Percentiles rank a stretch among this genome's conserved stretches.
Conservation (phyloP, 495 filamentous ascomycete species). For the Saxispiralis lemnorum region DNA sequence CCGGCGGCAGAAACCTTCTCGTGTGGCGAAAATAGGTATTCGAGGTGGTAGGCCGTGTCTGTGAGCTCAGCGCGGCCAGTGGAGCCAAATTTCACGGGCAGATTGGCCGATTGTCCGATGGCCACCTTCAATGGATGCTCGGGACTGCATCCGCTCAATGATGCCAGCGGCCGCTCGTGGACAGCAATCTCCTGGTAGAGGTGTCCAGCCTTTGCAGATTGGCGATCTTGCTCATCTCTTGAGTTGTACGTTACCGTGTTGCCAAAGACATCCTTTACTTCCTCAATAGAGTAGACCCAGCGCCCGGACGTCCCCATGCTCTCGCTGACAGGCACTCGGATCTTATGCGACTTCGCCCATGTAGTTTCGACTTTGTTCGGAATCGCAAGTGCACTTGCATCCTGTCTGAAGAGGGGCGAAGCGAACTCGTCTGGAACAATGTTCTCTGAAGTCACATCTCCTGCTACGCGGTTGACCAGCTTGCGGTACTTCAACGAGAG, state of each 20-base stretch:
- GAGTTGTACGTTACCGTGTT: slow-evolving; percentile 70
- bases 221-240: slow-evolving; percentile 41
- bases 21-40: slow-evolving; percentile 52
- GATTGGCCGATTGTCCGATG: slow-evolving; percentile 44
- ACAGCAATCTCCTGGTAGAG: slow-evolving; percentile 66
- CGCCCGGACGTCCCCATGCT: slow-evolving; percentile 56
- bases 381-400: slow-evolving; percentile 33
- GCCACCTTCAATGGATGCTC: slow-evolving; percentile 66
- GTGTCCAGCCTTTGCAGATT: slow-evolving; percentile 36
- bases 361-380: slow-evolving; percentile 45
- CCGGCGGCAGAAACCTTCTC: slow-evolving; percentile 44
- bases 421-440: slow-evolving; percentile 75
- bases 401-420: slow-evolving; percentile 46
- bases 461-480: slow-evolving; percentile 55
- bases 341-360: slow-evolving; percentile 61
- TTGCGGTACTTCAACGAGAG: slow-evolving; percentile 80
- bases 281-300: slow-evolving; percentile 81
- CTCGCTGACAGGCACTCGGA: slow-evolving; percentile 72
- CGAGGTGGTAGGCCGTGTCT: slow-evolving; percentile 39
- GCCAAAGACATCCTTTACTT: slow-evolving; percentile 76
- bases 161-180: slow-evolving; percentile 62
- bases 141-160: slow-evolving; percentile 55
- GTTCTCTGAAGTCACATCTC: slow-evolving; percentile 67
- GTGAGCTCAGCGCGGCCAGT: slow-evolving; percentile 36
- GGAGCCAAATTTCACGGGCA: slow-evolving; percentile 57